These are phyloP conservation scores for Pestalotiopsis sp. DNA, from an alignment of 2,329 filamentous ascomycete genomes.

Conservation along the genomic window DNA sequence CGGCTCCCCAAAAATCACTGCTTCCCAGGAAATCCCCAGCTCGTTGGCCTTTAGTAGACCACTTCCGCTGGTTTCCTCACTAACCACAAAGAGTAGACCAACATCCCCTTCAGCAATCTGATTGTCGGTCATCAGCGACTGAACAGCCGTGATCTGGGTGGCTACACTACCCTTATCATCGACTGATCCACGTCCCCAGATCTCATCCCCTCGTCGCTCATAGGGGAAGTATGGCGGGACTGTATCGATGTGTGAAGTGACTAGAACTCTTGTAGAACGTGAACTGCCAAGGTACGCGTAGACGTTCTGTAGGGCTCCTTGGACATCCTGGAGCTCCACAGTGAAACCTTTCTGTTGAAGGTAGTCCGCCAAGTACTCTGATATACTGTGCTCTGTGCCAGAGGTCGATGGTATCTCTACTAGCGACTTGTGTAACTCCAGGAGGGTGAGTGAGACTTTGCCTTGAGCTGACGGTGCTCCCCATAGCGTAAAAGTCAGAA, in stretches of 20 bases:
- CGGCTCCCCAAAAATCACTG: conserved; percentile 73
- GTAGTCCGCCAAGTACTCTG: conserved; percentile 3
- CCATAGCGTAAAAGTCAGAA: no score
- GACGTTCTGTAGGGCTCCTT: conserved; percentile 52
- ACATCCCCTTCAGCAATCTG: conserved; percentile 42
- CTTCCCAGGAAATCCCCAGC: conserved; percentile 54
- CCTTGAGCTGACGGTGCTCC: no score
- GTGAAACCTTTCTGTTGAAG: conserved; percentile 2
- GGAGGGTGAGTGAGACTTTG: not conserved
- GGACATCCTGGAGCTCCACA: conserved; percentile 3
- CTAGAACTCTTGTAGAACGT: conserved; percentile 49
- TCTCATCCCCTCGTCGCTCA: conserved; percentile 17
- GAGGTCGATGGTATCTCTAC: conserved; percentile 6
- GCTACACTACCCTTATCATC: conserved; percentile 38
- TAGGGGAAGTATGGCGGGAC: conserved; percentile 53
- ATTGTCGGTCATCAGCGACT: conserved; percentile 36
- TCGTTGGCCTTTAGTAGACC: conserved; percentile 61
- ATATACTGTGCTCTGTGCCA: not conserved
- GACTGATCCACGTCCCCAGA: conserved; percentile 12
- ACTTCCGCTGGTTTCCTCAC: conserved; percentile 68
- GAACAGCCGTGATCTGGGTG: conserved; percentile 57
- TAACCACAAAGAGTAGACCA: conserved; percentile 56
- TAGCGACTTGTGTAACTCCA: conserved; percentile 3
- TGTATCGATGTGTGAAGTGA: conserved; percentile 68
- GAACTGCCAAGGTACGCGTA: conserved; percentile 58